Base-by-base conservation (phyloP, 345 rosid genomes). In the Schrenkiella parvula region DNA sequence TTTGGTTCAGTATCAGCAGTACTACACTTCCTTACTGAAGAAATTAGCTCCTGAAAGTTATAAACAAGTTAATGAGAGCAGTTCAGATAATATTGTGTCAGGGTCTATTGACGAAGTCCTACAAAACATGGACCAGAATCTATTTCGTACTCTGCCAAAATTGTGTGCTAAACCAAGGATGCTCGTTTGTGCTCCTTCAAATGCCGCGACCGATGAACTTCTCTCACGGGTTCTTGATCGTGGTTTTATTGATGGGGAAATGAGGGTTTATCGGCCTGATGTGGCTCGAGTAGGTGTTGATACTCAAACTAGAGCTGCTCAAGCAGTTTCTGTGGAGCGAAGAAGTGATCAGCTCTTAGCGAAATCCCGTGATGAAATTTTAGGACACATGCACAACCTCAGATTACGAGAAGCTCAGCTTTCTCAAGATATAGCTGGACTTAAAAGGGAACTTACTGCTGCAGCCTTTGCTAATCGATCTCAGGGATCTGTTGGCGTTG, bases 71-170 rank as follows among this genome's bases (percentile, higher is more conserved):
- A 89, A 65, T 59, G 99, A 89, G 77, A 72, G 84, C 80, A 86
- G 79, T 82, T 77, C 89, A 32, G 97, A 89, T 66, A 84, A 68
- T 76, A 69, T 86, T 66, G 73, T 84, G 15, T 68, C 73, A 51
- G 99, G 99, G 26, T 95, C 99, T 55, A 95, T 95, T 81, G 99
- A 95, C 83, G 98, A 95, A 75, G 96, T 95, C 77, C 98, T 95
- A 54, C 98, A 91, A 79, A 95, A 91, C 83, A 95, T 95, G 99
- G 98, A 91, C 83, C 98, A 89, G 79, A 89, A 90, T 81, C 89
- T 95, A 15, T 85, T 88, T 57, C 96, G 96, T 22, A 84, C 99
- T 5, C 93, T 95, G 72, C 97, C 99, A 64, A 95, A 88, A 82
- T 88, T 95, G 28, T 95, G 98, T 63, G 96, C 91, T 19, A 95